phyloP scores from a whole-genome alignment of 805 yeast species.

The Martiniozyma abietophila region DNA sequence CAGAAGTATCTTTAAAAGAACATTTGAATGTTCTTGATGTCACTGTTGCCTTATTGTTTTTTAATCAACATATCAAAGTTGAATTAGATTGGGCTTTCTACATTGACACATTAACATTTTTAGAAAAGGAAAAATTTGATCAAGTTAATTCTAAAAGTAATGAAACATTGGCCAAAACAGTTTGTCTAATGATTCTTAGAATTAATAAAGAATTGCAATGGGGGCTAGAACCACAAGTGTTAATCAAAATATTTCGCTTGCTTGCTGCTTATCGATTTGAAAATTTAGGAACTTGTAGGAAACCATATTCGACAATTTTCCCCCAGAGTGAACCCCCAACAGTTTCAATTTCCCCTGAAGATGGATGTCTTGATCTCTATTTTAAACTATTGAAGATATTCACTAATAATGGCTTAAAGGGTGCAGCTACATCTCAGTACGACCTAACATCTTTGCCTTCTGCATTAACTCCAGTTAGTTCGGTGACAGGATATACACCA shows the following conservation, averaged over 20 bases:
- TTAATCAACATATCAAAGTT: conserved; percentile 18
- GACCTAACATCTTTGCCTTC: conserved; percentile 1
- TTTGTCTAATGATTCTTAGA: conserved; percentile 16
- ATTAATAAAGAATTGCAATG: conserved; percentile 20
- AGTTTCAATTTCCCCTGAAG: conserved; percentile 11
- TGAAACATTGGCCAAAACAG: conserved; percentile 9
- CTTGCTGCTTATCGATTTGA: conserved; percentile 22
- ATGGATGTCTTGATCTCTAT: conserved; percentile 26
- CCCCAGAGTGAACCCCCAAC: conserved; percentile 12
- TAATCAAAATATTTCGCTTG: conserved; percentile 22
- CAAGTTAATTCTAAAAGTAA: not conserved
- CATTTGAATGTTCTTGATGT: conserved; percentile 14
- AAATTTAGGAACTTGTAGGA: conserved; percentile 16
- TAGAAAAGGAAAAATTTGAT: conserved; percentile 1
- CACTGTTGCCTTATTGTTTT: conserved; percentile 18
- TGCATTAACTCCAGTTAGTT: conserved; percentile 26
- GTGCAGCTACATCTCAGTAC: not conserved
- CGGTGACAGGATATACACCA: conserved; percentile 19
- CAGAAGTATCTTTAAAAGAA: conserved; percentile 8
- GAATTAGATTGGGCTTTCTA: conserved; percentile 26
- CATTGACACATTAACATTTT: conserved; percentile 11
- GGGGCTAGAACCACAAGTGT: conserved; percentile 24
- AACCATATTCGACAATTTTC: conserved; percentile 8
- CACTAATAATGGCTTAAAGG: conserved; percentile 8
- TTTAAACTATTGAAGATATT: conserved; percentile 22